These are phyloP conservation scores for Neurospora sp. DNA, from an alignment of 495 filamentous ascomycete genomes.

Conservation along the genomic window DNA sequence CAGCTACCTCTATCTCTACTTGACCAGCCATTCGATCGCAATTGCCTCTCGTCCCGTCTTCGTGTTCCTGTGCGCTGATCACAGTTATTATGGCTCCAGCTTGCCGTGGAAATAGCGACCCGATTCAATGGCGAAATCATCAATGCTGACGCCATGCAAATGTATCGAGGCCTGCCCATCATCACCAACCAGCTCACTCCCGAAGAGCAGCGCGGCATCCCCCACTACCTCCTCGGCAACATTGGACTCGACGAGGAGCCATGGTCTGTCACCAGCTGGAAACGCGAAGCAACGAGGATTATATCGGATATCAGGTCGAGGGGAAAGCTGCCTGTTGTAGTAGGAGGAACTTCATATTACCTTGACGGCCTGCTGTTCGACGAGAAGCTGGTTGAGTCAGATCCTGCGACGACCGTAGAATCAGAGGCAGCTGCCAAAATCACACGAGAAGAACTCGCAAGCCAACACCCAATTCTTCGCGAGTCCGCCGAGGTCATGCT, in stretches of 20 bases:
- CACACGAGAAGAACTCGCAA: constrained; percentile 24
- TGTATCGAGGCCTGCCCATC: constrained; percentile 87
- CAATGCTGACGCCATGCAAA: constrained; percentile 98
- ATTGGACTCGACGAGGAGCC: constrained; percentile 63
- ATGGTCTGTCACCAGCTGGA: constrained; percentile 74
- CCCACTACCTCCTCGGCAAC: constrained; percentile 80
- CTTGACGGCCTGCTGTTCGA: constrained; percentile 77
- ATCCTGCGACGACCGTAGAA: constrained; percentile 14
- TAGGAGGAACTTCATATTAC: constrained; percentile 94
- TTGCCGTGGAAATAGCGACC: constrained; percentile 80
- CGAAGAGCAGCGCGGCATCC: constrained; percentile 68
- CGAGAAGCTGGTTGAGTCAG: constrained; percentile 47
- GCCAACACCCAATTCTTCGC: constrained; percentile 61
- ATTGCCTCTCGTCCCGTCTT: neutral
- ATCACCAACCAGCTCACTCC: constrained; percentile 86
- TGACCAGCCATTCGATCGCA: neutral
- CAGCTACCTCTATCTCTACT: neutral
- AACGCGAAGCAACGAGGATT: constrained; percentile 51
- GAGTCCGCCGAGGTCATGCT: constrained; percentile 60
- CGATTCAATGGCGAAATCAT: constrained; percentile 89
- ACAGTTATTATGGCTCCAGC: constrained; percentile 38
- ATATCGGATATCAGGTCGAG: constrained; percentile 70
- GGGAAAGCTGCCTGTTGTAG: constrained; percentile 76
- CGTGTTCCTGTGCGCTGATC: neutral
- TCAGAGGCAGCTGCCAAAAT: constrained; percentile 2